Conservation (phyloP, 2,329 filamentous ascomycete species). For the Sporothrix schenckii region DNA sequence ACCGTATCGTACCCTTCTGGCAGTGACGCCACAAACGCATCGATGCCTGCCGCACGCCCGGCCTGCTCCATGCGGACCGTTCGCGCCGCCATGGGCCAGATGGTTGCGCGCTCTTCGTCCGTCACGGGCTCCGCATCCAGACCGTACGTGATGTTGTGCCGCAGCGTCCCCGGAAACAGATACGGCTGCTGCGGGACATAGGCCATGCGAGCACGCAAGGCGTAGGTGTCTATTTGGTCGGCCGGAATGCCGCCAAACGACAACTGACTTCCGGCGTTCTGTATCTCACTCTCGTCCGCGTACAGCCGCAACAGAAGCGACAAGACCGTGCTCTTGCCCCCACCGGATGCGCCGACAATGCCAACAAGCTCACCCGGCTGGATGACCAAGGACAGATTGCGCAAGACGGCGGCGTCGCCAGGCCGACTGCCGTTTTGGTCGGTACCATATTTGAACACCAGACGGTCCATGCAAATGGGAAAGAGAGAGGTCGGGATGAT, state of each 20-base stretch:
- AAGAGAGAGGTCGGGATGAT: constrained; percentile 47
- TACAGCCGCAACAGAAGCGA: constrained; percentile 76
- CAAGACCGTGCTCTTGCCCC: constrained; percentile 86
- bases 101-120: neutral
- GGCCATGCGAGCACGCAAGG: constrained; percentile 63
- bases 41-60: constrained; percentile 65
- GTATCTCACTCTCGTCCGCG: constrained; percentile 32
- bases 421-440: constrained; percentile 30
- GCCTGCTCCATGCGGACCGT: constrained; percentile 52
- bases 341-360: constrained; percentile 81
- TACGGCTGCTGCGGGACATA: constrained; percentile 72
- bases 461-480: constrained; percentile 56
- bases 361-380: constrained; percentile 67
- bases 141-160: constrained; percentile 82
- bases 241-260: constrained; percentile 63
- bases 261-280: constrained; percentile 46
- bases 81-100: constrained; percentile 52
- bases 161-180: constrained; percentile 76
- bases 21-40: constrained; percentile 75
- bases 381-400: constrained; percentile 67
- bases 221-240: constrained; percentile 59
- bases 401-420: constrained; percentile 57
- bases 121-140: constrained; percentile 50
- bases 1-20: constrained; percentile 71
- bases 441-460: constrained; percentile 68